A percentile compares a stretch with the other conserved stretches of the same genome.
phyloP scores from a whole-genome alignment of 176 grass and related monocot species.

The Oryza meyeriana region DNA sequence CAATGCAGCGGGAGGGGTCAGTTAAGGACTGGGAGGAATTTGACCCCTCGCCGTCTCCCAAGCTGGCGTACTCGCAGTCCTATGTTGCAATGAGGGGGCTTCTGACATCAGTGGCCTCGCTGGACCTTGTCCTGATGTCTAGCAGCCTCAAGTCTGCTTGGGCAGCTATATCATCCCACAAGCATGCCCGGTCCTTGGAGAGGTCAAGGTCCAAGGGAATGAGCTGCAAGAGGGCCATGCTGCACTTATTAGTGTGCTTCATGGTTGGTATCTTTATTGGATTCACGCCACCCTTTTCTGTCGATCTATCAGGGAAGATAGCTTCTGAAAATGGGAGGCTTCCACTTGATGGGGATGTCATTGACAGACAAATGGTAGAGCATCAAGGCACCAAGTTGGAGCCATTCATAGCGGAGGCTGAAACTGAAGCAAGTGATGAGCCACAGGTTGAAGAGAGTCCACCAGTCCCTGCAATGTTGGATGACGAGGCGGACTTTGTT shows the following conservation, averaged over 20 bases:
- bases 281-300: conserved; percentile 73
- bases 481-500: conserved; percentile 52
- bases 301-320: conserved; percentile 57
- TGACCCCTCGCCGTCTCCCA: conserved; percentile 67
- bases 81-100: conserved; percentile 69
- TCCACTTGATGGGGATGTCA: conserved; percentile 41
- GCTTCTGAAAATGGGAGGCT: conserved; percentile 43
- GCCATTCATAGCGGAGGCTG: conserved; percentile 31
- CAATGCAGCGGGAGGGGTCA: conserved; percentile 70
- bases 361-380: conserved; percentile 37
- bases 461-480: conserved; percentile 42
- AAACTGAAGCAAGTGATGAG: conserved; percentile 33
- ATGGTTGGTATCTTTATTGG: conserved; percentile 70
- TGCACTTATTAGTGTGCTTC: conserved; percentile 63
- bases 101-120: conserved; percentile 46
- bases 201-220: conserved; percentile 64
- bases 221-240: conserved; percentile 60
- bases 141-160: conserved; percentile 57
- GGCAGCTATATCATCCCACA: conserved; percentile 54
- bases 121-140: conserved; percentile 47
- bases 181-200: conserved; percentile 55
- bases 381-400: conserved; percentile 30
- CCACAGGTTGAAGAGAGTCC: conserved; percentile 35
- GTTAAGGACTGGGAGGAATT: conserved; percentile 65
- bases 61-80: conserved; percentile 75